These are phyloP conservation scores for Hirsutella thompsonii DNA, from an alignment of 2,329 filamentous ascomycete species.

Conservation along the genomic window DNA sequence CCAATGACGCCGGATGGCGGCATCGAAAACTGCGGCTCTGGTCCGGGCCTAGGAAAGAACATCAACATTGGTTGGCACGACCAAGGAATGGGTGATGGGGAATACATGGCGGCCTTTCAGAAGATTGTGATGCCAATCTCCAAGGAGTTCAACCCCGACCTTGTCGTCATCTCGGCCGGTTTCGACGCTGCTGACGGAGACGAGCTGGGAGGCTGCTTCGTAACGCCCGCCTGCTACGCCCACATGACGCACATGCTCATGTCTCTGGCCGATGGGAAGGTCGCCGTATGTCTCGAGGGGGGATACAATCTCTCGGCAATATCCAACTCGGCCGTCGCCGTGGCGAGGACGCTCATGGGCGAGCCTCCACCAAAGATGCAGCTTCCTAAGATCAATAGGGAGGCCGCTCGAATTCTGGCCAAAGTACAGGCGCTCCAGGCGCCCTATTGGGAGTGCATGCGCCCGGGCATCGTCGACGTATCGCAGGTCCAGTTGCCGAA, in stretches of 20 bases:
- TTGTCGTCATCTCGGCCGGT: slow-evolving; percentile 90
- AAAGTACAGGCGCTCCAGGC: slow-evolving; percentile 49
- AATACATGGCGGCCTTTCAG: slow-evolving; percentile 95
- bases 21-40: slow-evolving; percentile 44
- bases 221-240: slow-evolving; percentile 81
- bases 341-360: slow-evolving; percentile 88
- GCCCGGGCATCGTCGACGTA: slow-evolving; percentile 48
- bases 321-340: slow-evolving; percentile 80
- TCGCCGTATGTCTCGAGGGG: slow-evolving; percentile 87
- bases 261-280: slow-evolving; percentile 78
- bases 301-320: slow-evolving; percentile 93
- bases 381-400: slow-evolving; percentile 42
- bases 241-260: slow-evolving; percentile 99
- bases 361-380: slow-evolving; percentile 62
- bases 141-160: slow-evolving; percentile 81
- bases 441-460: slow-evolving; percentile 80
- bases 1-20: slow-evolving; percentile 46
- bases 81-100: slow-evolving; percentile 83
- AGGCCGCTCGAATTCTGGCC: slow-evolving; percentile 41
- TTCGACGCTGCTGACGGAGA: slow-evolving; percentile 95
- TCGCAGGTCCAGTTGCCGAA: slow-evolving; percentile 37
- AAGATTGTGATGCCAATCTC: slow-evolving; percentile 94
- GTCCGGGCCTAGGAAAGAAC: slow-evolving; percentile 44
- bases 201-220: slow-evolving; percentile 82
- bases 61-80: slow-evolving; percentile 56